Conservation (phyloP, 163 green algal species). For the Scenedesmus sp. region DNA sequence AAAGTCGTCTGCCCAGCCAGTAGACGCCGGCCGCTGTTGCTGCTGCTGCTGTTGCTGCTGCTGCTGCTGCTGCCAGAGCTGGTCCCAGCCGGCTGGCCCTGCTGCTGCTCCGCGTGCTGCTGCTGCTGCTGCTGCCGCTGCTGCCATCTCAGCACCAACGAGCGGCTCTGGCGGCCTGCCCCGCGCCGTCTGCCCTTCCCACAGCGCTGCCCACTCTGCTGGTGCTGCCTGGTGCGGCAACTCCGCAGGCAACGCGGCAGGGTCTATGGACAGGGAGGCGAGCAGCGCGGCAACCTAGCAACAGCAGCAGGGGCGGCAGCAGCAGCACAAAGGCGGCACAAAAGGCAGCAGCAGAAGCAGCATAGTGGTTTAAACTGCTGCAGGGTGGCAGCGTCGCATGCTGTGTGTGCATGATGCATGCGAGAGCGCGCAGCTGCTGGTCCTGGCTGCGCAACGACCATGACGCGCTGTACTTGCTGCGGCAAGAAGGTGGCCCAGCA, state of each 20-base stretch:
- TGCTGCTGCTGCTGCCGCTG: constrained; percentile 52
- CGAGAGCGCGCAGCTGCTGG: not conserved
- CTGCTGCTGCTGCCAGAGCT: constrained; percentile 63
- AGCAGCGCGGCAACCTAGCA: constrained; percentile 89
- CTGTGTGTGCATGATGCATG: not conserved
- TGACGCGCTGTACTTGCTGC: not conserved
- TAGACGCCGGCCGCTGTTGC: constrained; percentile 54
- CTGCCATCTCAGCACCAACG: constrained; percentile 59
- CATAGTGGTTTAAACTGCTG: not conserved
- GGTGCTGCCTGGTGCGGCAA: constrained; percentile 42
- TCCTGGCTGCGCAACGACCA: not conserved
- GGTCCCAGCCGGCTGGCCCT: constrained; percentile 62
- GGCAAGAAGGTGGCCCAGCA: not conserved
- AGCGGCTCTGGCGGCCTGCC: constrained; percentile 29
- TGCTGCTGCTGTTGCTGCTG: constrained; percentile 48
- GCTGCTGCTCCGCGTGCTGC: constrained; percentile 21
- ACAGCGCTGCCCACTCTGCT: constrained; percentile 45
- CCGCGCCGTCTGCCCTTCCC: constrained; percentile 28
- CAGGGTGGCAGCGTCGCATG: too few relatives aligned
- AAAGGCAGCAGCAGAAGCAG: not conserved
- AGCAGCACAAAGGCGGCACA: not conserved
- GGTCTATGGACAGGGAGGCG: constrained; percentile 85
- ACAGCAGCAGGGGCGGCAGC: not conserved
- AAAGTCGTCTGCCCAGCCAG: constrained; percentile 74
- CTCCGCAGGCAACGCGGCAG: constrained; percentile 69